These are phyloP conservation scores for Botryosphaeria agaves DNA, from an alignment of 2,329 filamentous ascomycete species.

Conservation along the genomic window DNA sequence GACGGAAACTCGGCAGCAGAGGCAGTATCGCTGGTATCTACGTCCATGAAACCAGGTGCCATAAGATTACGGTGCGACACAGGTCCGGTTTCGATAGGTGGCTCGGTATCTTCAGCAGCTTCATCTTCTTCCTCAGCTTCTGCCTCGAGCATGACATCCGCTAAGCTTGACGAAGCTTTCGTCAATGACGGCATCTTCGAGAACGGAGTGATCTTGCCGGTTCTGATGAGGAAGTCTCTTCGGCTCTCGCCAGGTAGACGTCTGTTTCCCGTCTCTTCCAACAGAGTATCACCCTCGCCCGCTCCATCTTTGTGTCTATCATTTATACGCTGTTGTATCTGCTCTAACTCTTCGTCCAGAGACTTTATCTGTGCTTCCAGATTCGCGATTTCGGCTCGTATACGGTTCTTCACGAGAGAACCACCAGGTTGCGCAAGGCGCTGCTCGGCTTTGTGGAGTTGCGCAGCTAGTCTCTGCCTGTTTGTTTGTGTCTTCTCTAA, in stretches of 20 bases:
- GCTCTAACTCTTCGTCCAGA: constrained; percentile 54
- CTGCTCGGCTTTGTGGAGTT: constrained; percentile 42
- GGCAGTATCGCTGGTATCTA: constrained; percentile 7
- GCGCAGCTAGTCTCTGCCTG: constrained; percentile 41
- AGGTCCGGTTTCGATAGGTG: constrained; percentile 12
- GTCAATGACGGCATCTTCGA: constrained; percentile 55
- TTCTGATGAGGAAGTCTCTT: constrained; percentile 81
- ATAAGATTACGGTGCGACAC: constrained; percentile 30
- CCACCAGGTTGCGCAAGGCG: constrained; percentile 38
- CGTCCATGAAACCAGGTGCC: constrained; percentile 27
- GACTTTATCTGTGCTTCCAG: constrained; percentile 46
- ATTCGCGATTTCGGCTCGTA: constrained; percentile 48
- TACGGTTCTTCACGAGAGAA: constrained; percentile 37
- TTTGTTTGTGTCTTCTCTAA: constrained; percentile 38
- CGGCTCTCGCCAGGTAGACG: constrained; percentile 65
- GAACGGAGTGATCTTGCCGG: constrained; percentile 95
- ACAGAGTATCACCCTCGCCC: constrained; percentile 20
- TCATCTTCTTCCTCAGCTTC: constrained; percentile 49
- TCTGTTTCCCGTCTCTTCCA: constrained; percentile 32
- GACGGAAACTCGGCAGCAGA: constrained; percentile 17
- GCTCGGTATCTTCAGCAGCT: constrained; percentile 12
- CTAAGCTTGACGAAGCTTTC: constrained; percentile 50
- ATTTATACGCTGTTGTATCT: constrained; percentile 68
- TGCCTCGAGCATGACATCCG: constrained; percentile 63
- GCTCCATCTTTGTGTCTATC: constrained; percentile 45